phyloP scores from a whole-genome alignment of 345 rosid genomes.

The Bruguiera parviflora region DNA sequence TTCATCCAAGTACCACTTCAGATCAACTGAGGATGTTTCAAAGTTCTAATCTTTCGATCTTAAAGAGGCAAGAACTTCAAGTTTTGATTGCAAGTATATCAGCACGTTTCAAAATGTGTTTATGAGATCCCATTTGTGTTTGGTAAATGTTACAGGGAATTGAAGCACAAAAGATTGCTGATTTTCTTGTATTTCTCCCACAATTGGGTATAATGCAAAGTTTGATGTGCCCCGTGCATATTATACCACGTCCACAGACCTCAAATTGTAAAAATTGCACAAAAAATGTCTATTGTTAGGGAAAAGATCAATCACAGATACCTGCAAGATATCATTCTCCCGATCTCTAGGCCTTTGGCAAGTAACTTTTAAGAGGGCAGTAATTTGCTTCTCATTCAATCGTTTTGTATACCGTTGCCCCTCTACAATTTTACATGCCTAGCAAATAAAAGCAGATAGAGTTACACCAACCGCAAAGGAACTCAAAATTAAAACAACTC shows the following conservation, averaged over 20 bases:
- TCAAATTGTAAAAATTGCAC: neutral
- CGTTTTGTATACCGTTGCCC: conserved; percentile 94
- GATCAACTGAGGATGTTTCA: too few species aligned
- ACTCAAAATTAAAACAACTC: neutral
- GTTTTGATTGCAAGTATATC: too few species aligned
- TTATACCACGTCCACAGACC: neutral
- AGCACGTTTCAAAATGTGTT: too few species aligned
- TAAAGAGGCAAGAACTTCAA: too few species aligned
- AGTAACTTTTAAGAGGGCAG: conserved; percentile 84
- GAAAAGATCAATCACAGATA: conserved; percentile 13
- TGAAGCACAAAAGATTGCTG: too few species aligned
- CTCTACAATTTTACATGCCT: conserved; percentile 99
- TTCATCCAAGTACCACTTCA: too few species aligned
- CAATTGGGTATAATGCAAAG: too few species aligned
- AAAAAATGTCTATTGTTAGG: neutral
- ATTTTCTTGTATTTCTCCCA: too few species aligned
- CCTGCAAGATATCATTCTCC: conserved; percentile 81
- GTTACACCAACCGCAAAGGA: neutral
- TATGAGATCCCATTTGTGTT: too few species aligned
- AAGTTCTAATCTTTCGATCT: too few species aligned
- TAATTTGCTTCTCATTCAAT: conserved; percentile 91
- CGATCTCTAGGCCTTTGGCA: conserved; percentile 96
- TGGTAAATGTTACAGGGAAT: too few species aligned
- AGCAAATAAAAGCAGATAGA: conserved; percentile 15
- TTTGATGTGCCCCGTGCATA: neutral